phyloP scores from a whole-genome alignment of 495 filamentous ascomycete species.

The Neurospora sp. region DNA sequence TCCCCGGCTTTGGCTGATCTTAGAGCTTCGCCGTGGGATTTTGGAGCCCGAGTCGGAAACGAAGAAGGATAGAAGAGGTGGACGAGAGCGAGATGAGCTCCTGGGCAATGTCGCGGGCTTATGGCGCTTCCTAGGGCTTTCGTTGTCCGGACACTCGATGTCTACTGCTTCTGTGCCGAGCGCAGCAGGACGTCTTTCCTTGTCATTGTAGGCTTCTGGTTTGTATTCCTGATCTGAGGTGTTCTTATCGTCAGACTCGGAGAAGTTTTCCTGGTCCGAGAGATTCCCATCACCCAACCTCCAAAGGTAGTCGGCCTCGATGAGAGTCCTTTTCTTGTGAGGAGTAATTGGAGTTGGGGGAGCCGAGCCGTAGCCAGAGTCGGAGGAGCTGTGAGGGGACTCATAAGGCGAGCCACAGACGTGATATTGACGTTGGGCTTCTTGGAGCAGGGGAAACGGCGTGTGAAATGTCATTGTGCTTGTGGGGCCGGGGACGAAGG shows the following conservation, averaged over 20 bases:
- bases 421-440: conserved; percentile 5
- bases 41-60: conserved; percentile 3
- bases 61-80: conserved; percentile 11
- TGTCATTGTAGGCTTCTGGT: conserved; percentile 4
- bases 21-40: conserved; percentile 9
- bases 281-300: conserved; percentile 15
- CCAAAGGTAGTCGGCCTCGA: conserved; percentile 1
- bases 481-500: conserved; percentile 2
- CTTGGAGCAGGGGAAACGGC: conserved; percentile 1
- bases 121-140: background rate
- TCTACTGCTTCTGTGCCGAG: background rate
- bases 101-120: conserved; percentile 14
- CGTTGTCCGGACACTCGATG: background rate
- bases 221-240: conserved; percentile 18
- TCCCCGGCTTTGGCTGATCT: conserved; percentile 7
- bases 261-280: conserved; percentile 17
- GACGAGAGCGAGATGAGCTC: conserved; percentile 6
- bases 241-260: conserved; percentile 12
- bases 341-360: conserved; percentile 2
- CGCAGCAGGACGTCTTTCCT: background rate
- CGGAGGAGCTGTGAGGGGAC: conserved; percentile 7
- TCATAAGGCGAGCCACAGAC: conserved; percentile 4
- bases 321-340: background rate
- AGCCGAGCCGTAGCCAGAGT: conserved; percentile 20
- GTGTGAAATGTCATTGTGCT: conserved; percentile 6